Percentiles rank a stretch among this genome's conserved stretches.
These are phyloP conservation scores for Vitis hybrid DNA, from an alignment of 177 flowering plant species.

Conservation along the genomic window DNA sequence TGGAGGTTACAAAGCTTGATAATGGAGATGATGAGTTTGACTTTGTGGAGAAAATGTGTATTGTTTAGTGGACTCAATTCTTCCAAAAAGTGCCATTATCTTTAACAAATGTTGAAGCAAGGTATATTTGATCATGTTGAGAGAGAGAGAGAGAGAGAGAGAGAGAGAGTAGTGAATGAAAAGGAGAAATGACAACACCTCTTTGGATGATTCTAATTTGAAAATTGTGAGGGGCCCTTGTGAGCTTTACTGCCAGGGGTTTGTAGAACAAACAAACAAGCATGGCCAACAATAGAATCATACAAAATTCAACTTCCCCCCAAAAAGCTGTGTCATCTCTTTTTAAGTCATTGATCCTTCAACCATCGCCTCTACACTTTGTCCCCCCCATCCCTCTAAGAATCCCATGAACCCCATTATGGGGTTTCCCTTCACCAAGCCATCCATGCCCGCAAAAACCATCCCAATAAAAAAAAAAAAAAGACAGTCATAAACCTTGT, in stretches of 20 bases:
- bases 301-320: neutral
- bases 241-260: conserved; percentile 15
- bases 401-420: conserved; percentile 10
- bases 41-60: conserved; percentile 11
- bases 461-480: no score
- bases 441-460: no score
- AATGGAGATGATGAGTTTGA: conserved; percentile 22
- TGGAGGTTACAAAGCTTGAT: conserved; percentile 20
- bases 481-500: no score
- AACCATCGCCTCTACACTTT: neutral
- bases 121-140: conserved; percentile 4
- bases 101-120: conserved; percentile 10
- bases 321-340: conserved; percentile 1
- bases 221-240: conserved; percentile 7
- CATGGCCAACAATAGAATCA: conserved; percentile 18
- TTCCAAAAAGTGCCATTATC: conserved; percentile 1
- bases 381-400: conserved; percentile 2
- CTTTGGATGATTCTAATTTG: neutral
- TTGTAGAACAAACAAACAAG: conserved; percentile 11
- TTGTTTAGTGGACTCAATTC: conserved; percentile 12
- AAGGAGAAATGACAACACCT: neutral
- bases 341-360: neutral
- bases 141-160: neutral
- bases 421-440: neutral
- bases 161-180: neutral